Evolutionary conservation across 2,329 filamentous ascomycete species (phyloP), one percentile per base, ranked within the genome.

Genomic region (Didymosphaeria variabile): DNA sequence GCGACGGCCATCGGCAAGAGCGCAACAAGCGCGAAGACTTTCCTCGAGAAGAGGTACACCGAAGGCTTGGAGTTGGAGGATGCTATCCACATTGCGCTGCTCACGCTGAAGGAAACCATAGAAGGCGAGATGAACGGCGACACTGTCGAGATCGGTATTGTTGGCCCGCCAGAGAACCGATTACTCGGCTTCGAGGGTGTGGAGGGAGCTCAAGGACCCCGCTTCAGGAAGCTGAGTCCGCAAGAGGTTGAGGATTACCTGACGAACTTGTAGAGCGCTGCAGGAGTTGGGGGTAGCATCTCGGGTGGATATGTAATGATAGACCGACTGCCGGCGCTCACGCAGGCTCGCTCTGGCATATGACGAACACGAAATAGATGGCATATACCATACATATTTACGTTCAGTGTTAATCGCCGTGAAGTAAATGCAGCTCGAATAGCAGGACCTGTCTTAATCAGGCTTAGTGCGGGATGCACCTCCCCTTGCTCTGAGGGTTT

Each of bases 171-270:
- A 59, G 95, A 95, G 70, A 89, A 99, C 78, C 91, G 97, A 77
- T 85, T 99, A 49, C 87, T 99, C 62, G 95, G 95, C 53, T 91
- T 93, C 64, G 93, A 97, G 79, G 93, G 93, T 63, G 92, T 96
- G 12, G 91, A 94, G 74, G 92, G 91, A 64, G 91, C 92, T 21
- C 87, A 89, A 69, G 93, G 93, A 47, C 93, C 93, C 60, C 88
- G 93, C 66, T 97, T 97, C 88, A 88, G 93, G 81, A 97, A 97
- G 87, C 84, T 99, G 81, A 97, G 88, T 74, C 93, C 97, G 75
- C 93, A 97, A 83, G 95, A 99, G 84, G 98, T 99, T 77, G 95
- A 99, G 85, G 95, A 99, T 81, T 99, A 99, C 84, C 84, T 99
- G 81, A 98, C 95, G 80, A 98, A 97, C 87, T 88, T 99, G 87